phyloP scores from a whole-genome alignment of 164 flowering plant genomes.

The Sedum album region DNA sequence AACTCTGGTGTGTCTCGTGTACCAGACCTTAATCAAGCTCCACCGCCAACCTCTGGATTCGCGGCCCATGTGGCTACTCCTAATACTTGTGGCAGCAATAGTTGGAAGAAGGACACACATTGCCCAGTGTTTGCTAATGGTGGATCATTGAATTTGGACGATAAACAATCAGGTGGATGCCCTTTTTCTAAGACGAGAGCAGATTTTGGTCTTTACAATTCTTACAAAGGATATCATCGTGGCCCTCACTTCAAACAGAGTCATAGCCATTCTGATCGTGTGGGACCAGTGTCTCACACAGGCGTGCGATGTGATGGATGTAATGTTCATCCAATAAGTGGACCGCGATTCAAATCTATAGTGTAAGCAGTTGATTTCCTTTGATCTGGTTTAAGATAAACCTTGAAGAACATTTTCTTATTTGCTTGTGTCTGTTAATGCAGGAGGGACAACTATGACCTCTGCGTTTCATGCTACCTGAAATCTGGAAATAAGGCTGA shows the following conservation, averaged over 20 bases:
- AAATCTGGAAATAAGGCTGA: conserved; percentile 59
- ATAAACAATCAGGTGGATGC: conserved; percentile 15
- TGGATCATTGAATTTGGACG: neutral
- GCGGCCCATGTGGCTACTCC: neutral
- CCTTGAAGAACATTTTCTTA: neutral
- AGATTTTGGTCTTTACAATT: conserved; percentile 8
- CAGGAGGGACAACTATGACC: conserved; percentile 74
- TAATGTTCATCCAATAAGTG: conserved; percentile 75
- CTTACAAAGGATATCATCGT: conserved; percentile 18
- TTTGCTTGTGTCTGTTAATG: conserved; percentile 14
- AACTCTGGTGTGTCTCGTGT: neutral
- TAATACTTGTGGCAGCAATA: neutral
- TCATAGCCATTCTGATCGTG: conserved; percentile 15
- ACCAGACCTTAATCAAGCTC: conserved; percentile 7
- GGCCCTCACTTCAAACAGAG: conserved; percentile 12
- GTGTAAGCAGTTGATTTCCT: conserved; percentile 42
- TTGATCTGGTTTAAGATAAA: neutral
- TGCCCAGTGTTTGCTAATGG: neutral
- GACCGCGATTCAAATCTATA: conserved; percentile 84
- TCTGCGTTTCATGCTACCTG: conserved; percentile 67
- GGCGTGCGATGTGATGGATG: conserved; percentile 88
- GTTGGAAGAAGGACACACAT: neutral
- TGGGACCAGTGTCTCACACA: conserved; percentile 44
- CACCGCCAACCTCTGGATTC: neutral
- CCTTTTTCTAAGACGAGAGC: conserved; percentile 23